phyloP scores from a whole-genome alignment of 345 rosid species.

The Populus tremula region DNA sequence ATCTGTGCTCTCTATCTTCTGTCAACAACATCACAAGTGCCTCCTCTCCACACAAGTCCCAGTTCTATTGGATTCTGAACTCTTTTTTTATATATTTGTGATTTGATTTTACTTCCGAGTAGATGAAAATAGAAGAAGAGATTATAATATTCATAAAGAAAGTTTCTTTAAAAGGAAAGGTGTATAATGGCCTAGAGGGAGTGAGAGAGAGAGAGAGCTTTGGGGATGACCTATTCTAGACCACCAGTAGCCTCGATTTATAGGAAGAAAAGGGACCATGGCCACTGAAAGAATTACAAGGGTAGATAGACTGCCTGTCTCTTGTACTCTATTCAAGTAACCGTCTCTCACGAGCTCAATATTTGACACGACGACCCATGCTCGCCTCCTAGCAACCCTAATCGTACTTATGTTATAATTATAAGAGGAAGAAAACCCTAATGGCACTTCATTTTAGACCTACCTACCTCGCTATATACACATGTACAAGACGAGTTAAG shows the following conservation, averaged over 20 bases:
- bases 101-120: background rate
- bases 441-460: no score
- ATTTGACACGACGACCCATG: background rate
- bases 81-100: background rate
- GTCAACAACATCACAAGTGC: conserved; percentile 59
- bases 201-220: background rate
- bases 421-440: no score
- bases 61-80: background rate
- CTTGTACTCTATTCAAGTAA: conserved; percentile 18
- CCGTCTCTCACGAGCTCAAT: conserved; percentile 15
- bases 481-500: no score
- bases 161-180: conserved; percentile 40
- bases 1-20: conserved; percentile 99
- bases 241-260: conserved; percentile 30
- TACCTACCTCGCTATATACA: no score
- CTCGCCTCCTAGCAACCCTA: conserved; percentile 28
- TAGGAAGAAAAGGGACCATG: conserved; percentile 19
- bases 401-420: background rate
- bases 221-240: conserved; percentile 19
- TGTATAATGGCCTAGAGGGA: background rate
- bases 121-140: background rate
- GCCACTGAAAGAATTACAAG: background rate
- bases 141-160: background rate
- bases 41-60: conserved; percentile 12
- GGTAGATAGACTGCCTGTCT: conserved; percentile 1